Conservation (phyloP, 2,329 filamentous ascomycete species). For the Thielaviopsis populi region DNA sequence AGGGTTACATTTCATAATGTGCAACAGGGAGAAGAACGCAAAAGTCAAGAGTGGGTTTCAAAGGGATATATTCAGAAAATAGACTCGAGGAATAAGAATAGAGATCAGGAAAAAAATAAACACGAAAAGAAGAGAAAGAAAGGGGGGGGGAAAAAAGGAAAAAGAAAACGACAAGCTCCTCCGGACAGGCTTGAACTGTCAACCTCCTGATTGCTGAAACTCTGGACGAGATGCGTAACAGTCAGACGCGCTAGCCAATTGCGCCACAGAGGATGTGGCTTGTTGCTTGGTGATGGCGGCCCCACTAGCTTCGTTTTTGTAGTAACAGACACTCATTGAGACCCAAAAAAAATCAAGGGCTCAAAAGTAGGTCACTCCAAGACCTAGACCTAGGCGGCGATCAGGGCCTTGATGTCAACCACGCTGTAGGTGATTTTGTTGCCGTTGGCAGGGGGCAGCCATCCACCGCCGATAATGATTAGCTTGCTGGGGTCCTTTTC, state of each 20-base stretch:
- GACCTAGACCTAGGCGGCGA: conserved; percentile 1
- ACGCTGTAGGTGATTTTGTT: conserved; percentile 30
- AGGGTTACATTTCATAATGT: neutral
- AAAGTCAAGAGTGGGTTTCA: neutral
- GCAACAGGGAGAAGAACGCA: neutral
- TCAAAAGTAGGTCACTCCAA: neutral
- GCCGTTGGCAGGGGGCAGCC: conserved; percentile 32
- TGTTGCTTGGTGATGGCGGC: neutral
- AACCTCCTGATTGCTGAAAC: conserved; percentile 2
- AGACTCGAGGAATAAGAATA: neutral
- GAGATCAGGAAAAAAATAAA: neutral
- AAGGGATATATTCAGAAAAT: neutral
- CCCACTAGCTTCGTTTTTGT: neutral
- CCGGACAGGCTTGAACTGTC: conserved; percentile 7
- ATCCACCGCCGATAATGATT: conserved; percentile 32
- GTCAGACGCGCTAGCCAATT: conserved; percentile 45
- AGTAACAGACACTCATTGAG: neutral
- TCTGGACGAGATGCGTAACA: conserved; percentile 28
- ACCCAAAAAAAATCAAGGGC: neutral
- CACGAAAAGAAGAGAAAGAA: neutral
- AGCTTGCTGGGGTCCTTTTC: conserved; percentile 24
- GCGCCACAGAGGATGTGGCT: conserved; percentile 26
- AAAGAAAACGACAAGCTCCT: neutral
- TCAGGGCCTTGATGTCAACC: conserved; percentile 18
- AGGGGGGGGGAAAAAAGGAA: too few species aligned